A percentile compares a stretch with the other conserved stretches of the same genome.
Evolutionary conservation across 495 filamentous ascomycete species (phyloP).

Genomic region (Gamarada debralockiae): DNA sequence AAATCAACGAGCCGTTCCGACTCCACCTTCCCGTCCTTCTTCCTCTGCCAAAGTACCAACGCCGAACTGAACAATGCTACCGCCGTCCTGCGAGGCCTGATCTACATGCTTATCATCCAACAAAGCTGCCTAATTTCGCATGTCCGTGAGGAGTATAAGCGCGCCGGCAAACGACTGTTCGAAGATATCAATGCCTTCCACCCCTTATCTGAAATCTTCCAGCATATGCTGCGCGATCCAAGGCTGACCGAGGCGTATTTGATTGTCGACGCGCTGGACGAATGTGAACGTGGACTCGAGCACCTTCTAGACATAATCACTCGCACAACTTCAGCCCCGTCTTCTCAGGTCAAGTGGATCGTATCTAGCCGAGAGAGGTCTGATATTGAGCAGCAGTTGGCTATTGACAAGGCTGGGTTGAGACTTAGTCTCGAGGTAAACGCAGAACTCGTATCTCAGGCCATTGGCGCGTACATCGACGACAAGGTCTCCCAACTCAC

Average conservation of each 20-base stretch:
- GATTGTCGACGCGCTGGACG: conserved; percentile 44
- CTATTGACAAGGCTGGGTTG: not conserved
- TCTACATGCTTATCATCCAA: conserved; percentile 31
- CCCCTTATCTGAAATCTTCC: conserved; percentile 26
- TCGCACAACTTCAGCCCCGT: conserved; percentile 1
- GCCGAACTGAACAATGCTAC: conserved; percentile 26
- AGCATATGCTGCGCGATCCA: conserved; percentile 4
- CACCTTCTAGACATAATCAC: conserved; percentile 9
- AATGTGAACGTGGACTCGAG: not conserved
- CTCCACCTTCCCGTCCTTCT: conserved; percentile 28
- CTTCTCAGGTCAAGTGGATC: conserved; percentile 27
- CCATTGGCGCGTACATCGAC: conserved; percentile 24
- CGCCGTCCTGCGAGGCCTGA: conserved; percentile 27
- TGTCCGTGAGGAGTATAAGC: not conserved
- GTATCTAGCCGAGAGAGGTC: conserved; percentile 29
- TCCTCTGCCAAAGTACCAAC: conserved; percentile 39
- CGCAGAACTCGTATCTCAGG: conserved; percentile 20
- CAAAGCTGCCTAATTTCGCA: conserved; percentile 8
- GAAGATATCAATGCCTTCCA: conserved; percentile 25
- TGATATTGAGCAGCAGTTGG: conserved; percentile 17
- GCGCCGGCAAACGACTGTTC: conserved; percentile 22
- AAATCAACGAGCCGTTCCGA: conserved; percentile 24
- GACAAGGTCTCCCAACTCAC: conserved; percentile 13
- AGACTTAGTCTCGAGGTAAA: conserved; percentile 29
- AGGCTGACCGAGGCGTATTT: conserved; percentile 17